Base-by-base conservation (phyloP, 140 eudicot genomes). In the Anethum foeniculum region DNA sequence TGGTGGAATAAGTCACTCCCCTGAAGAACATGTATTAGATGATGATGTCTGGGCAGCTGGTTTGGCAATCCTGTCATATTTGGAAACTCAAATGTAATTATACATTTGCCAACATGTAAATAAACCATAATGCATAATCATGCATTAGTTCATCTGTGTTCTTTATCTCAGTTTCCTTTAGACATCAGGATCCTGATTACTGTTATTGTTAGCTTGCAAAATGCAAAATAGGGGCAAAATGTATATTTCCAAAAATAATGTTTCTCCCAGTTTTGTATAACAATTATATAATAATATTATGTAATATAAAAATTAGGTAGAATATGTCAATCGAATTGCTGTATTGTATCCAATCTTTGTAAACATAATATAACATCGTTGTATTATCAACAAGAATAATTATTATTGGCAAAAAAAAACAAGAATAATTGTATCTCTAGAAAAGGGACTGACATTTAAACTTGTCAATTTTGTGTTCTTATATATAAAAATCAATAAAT, bases 21-120 rank as follows among this genome's bases (percentile, higher is more conserved):
- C 98, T 3, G 96, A 87, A 27, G 98, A 94, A 80, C 90, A 92
- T 88, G 97, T 92, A 34, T 82, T 85, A 76, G 97, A 94, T 43
- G 96, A 90, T 41, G 98, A 94, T 83, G 90, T 94, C 25, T 90
- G 98, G 97, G 94, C 95, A 6, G 96, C 96, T 43, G 96, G 98
- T 51, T 81, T 94, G 87, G 96, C 97, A 7, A 71, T 92, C 77
- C 88, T 87, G 13, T 81, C 97, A 32, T 92, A 89, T 81, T 76
- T 95, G 60, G 97, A 92, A 81, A 85, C 87, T 51, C 90, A 86
- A 21, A 28, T 90, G 91, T 94, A 85, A 89, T 54, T 16, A 28
- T 79, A 12, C 79, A 75, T 75, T 75, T 75, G 79, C 58, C 78
- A 25, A 68, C 30, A 74, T 44, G 78, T 74, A 74, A 44, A 74